Evolutionary conservation across 208 protist species (phyloP).

Genomic region (Trichomonas tenax): DNA sequence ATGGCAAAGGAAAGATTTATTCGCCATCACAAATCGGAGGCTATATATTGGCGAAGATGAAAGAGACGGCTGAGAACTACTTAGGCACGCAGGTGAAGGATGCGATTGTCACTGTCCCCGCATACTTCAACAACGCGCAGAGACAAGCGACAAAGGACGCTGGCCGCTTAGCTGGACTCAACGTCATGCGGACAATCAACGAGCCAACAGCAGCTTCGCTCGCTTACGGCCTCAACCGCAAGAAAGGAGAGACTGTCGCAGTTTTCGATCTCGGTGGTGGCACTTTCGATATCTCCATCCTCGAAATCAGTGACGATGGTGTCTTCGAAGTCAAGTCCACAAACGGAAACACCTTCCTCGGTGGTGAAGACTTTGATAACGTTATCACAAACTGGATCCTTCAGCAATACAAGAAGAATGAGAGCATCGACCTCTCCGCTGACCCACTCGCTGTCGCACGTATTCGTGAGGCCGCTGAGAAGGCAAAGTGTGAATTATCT

Average conservation of each 20-base stretch:
- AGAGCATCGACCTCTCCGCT: conserved; percentile 67
- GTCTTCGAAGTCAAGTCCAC: conserved; percentile 82
- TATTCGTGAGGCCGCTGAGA: conserved; percentile 82
- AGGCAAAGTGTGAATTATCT: conserved; percentile 85
- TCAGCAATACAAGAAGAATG: conserved; percentile 68
- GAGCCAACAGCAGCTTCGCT: conserved; percentile 93
- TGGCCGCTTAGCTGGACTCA: conserved; percentile 65
- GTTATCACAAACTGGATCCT: conserved; percentile 62
- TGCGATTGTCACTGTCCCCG: conserved; percentile 59
- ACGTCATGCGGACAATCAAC: conserved; percentile 95
- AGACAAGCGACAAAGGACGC: conserved; percentile 90
- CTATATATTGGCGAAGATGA: conserved; percentile 58
- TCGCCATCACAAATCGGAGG: conserved; percentile 85
- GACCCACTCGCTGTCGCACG: conserved; percentile 78
- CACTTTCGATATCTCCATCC: conserved; percentile 93
- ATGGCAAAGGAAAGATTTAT: conserved; percentile 43
- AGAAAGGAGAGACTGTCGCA: neutral
- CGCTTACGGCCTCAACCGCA: conserved; percentile 81
- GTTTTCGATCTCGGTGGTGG: too few relatives aligned
- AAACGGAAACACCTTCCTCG: conserved; percentile 92
- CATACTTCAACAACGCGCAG: conserved; percentile 95
- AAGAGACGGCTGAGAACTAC: conserved; percentile 71
- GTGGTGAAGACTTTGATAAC: conserved; percentile 94
- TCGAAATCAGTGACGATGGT: conserved; percentile 60
- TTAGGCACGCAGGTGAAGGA: conserved; percentile 60